Percentiles rank a stretch among this genome's conserved stretches.
Conservation (phyloP, 352 stramenopile species). For the Phytophthora pistaciae region DNA sequence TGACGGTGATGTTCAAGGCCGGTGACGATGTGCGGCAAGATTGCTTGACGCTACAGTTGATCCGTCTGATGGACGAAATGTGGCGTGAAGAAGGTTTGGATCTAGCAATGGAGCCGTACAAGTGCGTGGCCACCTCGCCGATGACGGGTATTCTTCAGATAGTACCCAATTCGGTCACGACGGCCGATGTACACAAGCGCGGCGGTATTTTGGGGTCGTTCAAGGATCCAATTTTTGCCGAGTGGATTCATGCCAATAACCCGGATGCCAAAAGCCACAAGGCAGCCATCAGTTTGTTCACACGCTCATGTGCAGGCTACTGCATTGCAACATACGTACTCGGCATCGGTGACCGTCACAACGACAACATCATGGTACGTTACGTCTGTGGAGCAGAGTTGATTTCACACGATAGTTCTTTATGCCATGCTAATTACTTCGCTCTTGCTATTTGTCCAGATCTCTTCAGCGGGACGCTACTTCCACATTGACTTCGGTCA, state of each 20-base stretch:
- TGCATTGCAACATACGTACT: constrained; percentile 95
- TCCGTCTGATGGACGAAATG: constrained; percentile 94
- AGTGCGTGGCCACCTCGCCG: constrained; percentile 90
- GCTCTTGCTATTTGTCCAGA: constrained; percentile 38
- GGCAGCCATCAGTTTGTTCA: constrained; percentile 87
- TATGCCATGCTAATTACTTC: background rate
- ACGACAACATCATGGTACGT: constrained; percentile 96
- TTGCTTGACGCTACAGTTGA: constrained; percentile 93
- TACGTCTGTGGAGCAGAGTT: background rate
- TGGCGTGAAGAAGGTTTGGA: constrained; percentile 93
- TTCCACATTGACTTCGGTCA: constrained; percentile 93
- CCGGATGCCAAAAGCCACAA: constrained; percentile 67
- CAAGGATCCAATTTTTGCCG: constrained; percentile 85
- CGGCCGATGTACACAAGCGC: constrained; percentile 91
- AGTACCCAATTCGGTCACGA: constrained; percentile 94
- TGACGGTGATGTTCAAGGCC: constrained; percentile 94
- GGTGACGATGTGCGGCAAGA: constrained; percentile 97
- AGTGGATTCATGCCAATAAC: constrained; percentile 89
- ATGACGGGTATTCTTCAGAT: constrained; percentile 94
- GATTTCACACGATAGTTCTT: background rate
- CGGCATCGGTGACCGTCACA: constrained; percentile 95
- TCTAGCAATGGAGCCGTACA: constrained; percentile 93
- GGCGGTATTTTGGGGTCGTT: constrained; percentile 86
- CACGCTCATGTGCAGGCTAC: constrained; percentile 91
- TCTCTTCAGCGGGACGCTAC: constrained; percentile 78